These are phyloP conservation scores for Annulohypoxylon maeteangense DNA, from an alignment of 495 filamentous ascomycete genomes.

Conservation along the genomic window DNA sequence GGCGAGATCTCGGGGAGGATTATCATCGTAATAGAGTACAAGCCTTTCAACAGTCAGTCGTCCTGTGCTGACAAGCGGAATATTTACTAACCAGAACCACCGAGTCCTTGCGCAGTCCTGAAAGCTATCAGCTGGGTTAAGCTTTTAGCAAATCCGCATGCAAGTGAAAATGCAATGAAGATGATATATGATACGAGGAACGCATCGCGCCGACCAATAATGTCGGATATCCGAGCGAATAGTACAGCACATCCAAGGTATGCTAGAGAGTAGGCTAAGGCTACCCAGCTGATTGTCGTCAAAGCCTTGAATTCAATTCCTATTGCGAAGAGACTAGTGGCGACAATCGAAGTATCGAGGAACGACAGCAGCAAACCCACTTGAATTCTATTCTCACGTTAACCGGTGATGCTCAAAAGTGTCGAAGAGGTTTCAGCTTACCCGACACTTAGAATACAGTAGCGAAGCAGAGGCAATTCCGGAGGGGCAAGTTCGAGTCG, in stretches of 20 bases:
- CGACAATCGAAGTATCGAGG: constrained; percentile 59
- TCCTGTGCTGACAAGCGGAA: background rate
- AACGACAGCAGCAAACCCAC: constrained; percentile 53
- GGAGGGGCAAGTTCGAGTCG: constrained; percentile 8
- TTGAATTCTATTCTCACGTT: constrained; percentile 33
- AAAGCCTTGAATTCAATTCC: constrained; percentile 52
- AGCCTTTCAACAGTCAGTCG: constrained; percentile 40
- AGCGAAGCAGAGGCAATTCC: constrained; percentile 35
- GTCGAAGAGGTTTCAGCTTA: constrained; percentile 17
- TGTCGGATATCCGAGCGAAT: constrained; percentile 62
- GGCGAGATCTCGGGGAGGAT: constrained; percentile 64
- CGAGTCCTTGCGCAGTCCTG: constrained; percentile 58
- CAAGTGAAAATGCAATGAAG: constrained; percentile 66
- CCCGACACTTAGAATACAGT: constrained; percentile 38
- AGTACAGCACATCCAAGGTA: constrained; percentile 60
- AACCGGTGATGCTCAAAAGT: constrained; percentile 15
- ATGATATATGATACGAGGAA: constrained; percentile 59
- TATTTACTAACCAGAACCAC: constrained; percentile 53
- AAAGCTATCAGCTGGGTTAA: constrained; percentile 59
- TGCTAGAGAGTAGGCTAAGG: constrained; percentile 56
- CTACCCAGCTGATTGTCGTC: constrained; percentile 57
- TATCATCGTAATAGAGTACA: constrained; percentile 64
- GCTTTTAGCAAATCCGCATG: constrained; percentile 59
- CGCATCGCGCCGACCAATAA: constrained; percentile 61
- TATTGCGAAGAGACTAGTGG: constrained; percentile 58